Percentiles rank a stretch among this genome's conserved stretches.
Conservation (phyloP, 495 filamentous ascomycete species). For the Neurospora sp. region DNA sequence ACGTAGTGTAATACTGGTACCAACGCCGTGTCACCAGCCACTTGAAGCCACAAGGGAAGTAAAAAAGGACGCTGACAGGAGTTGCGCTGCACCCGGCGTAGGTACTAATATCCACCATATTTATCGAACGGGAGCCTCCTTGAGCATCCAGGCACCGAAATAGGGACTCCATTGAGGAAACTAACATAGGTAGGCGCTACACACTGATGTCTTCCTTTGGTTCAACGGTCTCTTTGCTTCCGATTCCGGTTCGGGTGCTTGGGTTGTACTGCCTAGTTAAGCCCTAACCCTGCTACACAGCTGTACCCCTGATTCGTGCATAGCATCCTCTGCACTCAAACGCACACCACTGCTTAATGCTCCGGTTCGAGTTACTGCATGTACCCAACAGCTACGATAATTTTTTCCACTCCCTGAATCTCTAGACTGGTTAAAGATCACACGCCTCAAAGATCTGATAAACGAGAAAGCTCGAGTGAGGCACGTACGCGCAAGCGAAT, state of each 20-base stretch:
- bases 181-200: background rate
- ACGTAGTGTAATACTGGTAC: background rate
- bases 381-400: background rate
- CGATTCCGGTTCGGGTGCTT: background rate
- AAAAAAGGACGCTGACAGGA: background rate
- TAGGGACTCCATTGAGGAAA: background rate
- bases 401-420: background rate
- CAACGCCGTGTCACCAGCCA: background rate
- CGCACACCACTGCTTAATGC: background rate
- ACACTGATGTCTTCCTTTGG: background rate
- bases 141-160: background rate
- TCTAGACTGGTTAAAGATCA: background rate
- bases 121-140: background rate
- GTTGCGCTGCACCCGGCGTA: background rate
- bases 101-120: background rate
- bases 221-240: background rate
- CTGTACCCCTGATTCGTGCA: background rate
- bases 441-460: background rate
- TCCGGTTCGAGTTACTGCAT: background rate
- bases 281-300: background rate
- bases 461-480: background rate
- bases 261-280: background rate
- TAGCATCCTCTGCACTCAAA: background rate
- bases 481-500: background rate
- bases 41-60: background rate